Base-by-base conservation (phyloP, 2,329 filamentous ascomycete species). In the Fonsecaea pugnacius region DNA sequence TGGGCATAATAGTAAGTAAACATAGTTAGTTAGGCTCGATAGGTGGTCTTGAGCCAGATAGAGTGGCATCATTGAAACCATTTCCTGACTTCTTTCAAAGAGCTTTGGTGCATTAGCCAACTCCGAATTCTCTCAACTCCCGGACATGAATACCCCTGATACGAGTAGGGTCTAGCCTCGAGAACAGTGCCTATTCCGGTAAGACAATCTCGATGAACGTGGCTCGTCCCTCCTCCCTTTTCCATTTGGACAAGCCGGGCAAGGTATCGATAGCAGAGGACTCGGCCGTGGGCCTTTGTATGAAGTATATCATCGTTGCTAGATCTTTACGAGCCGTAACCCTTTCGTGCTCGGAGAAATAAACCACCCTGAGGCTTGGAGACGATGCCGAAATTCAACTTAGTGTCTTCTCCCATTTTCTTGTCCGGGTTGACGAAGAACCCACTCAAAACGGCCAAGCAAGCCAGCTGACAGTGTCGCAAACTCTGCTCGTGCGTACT, bases 381-480 rank as follows among this genome's bases (percentile, higher is more conserved):
- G 53, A 55, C 56, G 24, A 64, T 46, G 30, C 58, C 62, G 16
- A 55, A 57, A 30, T 61, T 50, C 33, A 65, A 35, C 21, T 51
- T 52, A 30, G 43, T 24, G 33, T 62, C 60, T 56, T 63, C 59
- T 7, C 33, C 32, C 58, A 52, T 48, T 12, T 53, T 58, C 53
- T 61, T 55, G 36, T 35, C 50, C 12, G 58, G 62, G 43, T 60
- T 40, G 18, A 57, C 32, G 10, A 67, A 48, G 18, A 53, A 33
- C 58, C 58, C 62, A 65, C 24, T 67, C 78, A 70, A 96, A 96
- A 40, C 85, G 83, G 0, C 92, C 92, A 3, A 94, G 18, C 82
- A 90, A 87, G 9, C 85, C 83, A 27, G 92, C 92, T 56, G 97
- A 74, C 67, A 97, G 78, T 72, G 89, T 93, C 12, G 91, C 91